phyloP scores from a whole-genome alignment of 1,139 yeast species.

The Blastobotrys serpentis region DNA sequence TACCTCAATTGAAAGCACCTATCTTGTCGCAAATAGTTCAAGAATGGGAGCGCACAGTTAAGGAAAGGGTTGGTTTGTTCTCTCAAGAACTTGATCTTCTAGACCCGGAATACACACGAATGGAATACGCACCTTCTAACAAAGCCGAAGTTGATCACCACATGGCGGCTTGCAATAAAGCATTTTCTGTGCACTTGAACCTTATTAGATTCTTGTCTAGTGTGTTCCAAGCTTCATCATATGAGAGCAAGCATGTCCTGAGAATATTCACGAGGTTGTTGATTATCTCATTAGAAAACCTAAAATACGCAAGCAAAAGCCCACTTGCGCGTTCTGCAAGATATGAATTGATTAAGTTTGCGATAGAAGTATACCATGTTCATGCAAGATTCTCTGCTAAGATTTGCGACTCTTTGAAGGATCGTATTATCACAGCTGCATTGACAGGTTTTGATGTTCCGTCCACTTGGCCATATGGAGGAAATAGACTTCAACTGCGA shows the following conservation, averaged over 20 bases:
- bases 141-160: conserved; percentile 55
- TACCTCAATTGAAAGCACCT: conserved; percentile 55
- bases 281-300: conserved; percentile 55
- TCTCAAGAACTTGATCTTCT: conserved; percentile 56
- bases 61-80: conserved; percentile 62
- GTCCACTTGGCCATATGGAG: conserved; percentile 78
- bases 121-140: conserved; percentile 91
- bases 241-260: conserved; percentile 69
- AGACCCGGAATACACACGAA: conserved; percentile 63
- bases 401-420: conserved; percentile 47
- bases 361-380: conserved; percentile 61
- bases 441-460: conserved; percentile 75
- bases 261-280: conserved; percentile 67
- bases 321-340: conserved; percentile 76
- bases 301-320: conserved; percentile 65
- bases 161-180: conserved; percentile 49
- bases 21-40: conserved; percentile 66
- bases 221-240: conserved; percentile 78
- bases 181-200: conserved; percentile 71
- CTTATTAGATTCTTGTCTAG: conserved; percentile 70
- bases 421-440: conserved; percentile 60
- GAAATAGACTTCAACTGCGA: conserved; percentile 67
- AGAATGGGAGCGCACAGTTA: conserved; percentile 68
- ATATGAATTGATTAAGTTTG: conserved; percentile 69
- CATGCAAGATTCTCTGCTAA: conserved; percentile 42